Evolutionary conservation across 2,329 filamentous ascomycete species (phyloP).

Genomic region (Fusarium foetens): DNA sequence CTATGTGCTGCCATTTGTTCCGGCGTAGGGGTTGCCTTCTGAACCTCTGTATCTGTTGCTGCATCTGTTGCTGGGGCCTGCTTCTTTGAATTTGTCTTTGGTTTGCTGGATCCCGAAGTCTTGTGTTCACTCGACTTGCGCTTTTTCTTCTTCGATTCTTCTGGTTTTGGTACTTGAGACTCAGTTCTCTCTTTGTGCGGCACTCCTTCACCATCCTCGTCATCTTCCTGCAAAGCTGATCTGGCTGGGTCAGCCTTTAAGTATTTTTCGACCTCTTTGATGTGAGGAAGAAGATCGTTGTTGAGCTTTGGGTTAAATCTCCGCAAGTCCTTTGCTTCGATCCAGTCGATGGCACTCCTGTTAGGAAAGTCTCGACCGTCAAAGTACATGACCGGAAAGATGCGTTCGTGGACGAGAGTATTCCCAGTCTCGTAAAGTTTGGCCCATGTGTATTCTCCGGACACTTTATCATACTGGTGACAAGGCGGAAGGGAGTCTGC

Average conservation of each 20-base stretch:
- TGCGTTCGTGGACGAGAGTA: slow-evolving; percentile 8
- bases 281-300: slow-evolving; percentile 5
- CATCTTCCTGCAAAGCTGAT: neutral
- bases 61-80: neutral
- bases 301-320: slow-evolving; percentile 4
- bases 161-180: neutral
- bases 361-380: slow-evolving; percentile 31
- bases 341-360: slow-evolving; percentile 35
- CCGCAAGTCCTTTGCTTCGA: slow-evolving; percentile 25
- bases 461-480: neutral
- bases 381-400: slow-evolving; percentile 38
- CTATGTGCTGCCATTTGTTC: neutral
- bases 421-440: slow-evolving; percentile 19
- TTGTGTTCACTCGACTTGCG: neutral
- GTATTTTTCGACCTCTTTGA: slow-evolving; percentile 1
- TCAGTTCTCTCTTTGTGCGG: neutral
- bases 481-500: neutral
- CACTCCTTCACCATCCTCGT: neutral
- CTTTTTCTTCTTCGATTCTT: neutral
- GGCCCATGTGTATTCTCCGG: slow-evolving; percentile 2
- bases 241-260: neutral
- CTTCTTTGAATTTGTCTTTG: neutral
- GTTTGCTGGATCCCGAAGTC: neutral
- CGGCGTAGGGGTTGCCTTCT: neutral
- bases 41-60: neutral